These are phyloP conservation scores for Osmanthus fragrans DNA, from an alignment of 257 asterid species.

Conservation along the genomic window DNA sequence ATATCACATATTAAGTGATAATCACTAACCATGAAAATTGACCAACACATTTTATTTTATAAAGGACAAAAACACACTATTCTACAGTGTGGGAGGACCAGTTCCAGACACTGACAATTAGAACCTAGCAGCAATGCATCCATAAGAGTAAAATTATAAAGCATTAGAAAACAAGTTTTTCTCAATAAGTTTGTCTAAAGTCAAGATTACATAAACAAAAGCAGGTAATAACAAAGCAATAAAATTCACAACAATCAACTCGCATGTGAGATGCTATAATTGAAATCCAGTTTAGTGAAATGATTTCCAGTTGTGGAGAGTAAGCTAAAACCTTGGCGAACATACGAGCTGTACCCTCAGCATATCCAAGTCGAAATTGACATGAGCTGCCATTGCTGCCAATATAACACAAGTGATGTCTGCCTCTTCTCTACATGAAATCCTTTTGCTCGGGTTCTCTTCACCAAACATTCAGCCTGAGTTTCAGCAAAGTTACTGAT, in stretches of 20 bases:
- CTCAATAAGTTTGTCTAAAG: slow-evolving; percentile 1
- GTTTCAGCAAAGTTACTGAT: slow-evolving; percentile 47
- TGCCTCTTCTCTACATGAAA: slow-evolving; percentile 50
- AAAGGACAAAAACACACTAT: not conserved
- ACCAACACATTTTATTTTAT: not conserved
- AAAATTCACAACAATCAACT: slow-evolving; percentile 23
- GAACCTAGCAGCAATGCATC: not conserved
- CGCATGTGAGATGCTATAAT: slow-evolving; percentile 13
- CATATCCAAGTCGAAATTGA: slow-evolving; percentile 53
- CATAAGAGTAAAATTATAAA: not conserved
- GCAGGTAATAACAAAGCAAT: slow-evolving; percentile 24
- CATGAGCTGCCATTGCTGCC: slow-evolving; percentile 49
- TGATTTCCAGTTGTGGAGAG: slow-evolving; percentile 3
- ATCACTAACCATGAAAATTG: not conserved
- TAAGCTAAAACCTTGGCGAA: slow-evolving; percentile 12
- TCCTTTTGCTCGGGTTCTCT: slow-evolving; percentile 41
- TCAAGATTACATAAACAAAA: slow-evolving; percentile 10
- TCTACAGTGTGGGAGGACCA: not conserved
- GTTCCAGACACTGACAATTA: not conserved
- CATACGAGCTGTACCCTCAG: slow-evolving; percentile 29
- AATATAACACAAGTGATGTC: slow-evolving; percentile 42
- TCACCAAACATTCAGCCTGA: slow-evolving; percentile 50
- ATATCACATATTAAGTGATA: not conserved
- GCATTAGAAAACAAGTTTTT: not conserved
- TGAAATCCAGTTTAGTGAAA: slow-evolving; percentile 21